Base-by-base conservation (phyloP, 2,329 filamentous ascomycete genomes). In the Colletotrichum sp. region DNA sequence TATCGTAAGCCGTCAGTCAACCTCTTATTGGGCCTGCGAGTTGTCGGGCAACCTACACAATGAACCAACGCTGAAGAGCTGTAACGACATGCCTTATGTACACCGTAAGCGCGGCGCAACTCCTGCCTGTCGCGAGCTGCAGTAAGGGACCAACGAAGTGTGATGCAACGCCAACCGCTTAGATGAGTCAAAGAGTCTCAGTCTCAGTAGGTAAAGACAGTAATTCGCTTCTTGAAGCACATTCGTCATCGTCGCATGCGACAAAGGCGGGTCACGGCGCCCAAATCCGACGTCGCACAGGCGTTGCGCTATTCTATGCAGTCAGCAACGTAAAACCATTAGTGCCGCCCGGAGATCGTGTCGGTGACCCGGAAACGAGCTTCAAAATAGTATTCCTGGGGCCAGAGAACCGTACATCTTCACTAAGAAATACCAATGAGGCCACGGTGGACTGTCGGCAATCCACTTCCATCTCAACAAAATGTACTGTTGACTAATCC, bases 391-490 rank as follows among this genome's bases (percentile, higher is more conserved):
- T 43, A 43, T 38, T n/a, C 28, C 61, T 64, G n/a, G 12, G n/a
- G n/a, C 43, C n/a, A n/a, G 43, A 52, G 43, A 13, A 52, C n/a
- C 43, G n/a, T 21, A 52, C 43, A 21, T 52, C 43, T 12, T 52
- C n/a, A 52, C n/a, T 8, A 6, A 21, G 43, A 24, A 13, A 52
- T 18, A 30, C 21, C 24, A 58, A 58, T 28, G 24, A 52, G 43
- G 43, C n/a, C n/a, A 52, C 43, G 43, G n/a, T 52, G 43, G 43
- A 32, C 12, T 30, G 32, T 30, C 18, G 9, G 58, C 24, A 70
- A 36, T 10, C 48, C 48, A 60, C 34, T 38, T 52, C 32, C 56
- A 28, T 56, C 70, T 75, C 73, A 75, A 75, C 70, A 64, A 67
- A 73, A 48, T 48, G 21, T 36, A 21, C 24, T 13, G 69, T 48